Base-by-base conservation (phyloP, 768 basidiomycete species). In the Psilocybe sp. region DNA sequence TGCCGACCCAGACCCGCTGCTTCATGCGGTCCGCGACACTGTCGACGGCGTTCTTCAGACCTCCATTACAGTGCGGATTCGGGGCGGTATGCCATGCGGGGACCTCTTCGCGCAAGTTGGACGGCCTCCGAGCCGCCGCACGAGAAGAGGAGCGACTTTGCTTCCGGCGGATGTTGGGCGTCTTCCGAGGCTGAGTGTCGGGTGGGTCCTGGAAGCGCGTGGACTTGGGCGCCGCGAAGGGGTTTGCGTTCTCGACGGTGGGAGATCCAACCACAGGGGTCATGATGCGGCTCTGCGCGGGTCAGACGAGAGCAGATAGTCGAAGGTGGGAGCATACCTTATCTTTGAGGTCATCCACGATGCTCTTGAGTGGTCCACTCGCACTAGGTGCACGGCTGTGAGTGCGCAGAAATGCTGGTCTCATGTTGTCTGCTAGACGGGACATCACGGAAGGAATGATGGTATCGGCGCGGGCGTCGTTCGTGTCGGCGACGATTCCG, bases 21-120 rank as follows among this genome's bases (percentile, higher is more conserved):
- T 64, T 69, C 42, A 78, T 71, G 41, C 86, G 70, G 10, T 78
- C 74, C 36, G 76, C 74, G 44, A 90, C 80, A 57, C 85, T 86
- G 31, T 82, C 78, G 3, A 94, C 64, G 15, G 91, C 91, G 54
- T 94, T 94, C 61, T 87, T 86, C 44, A 93, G 73, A 9, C 91
- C 91, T 13, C 89, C 89, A 56, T 93, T 93, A 58, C 86, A 83
- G 56, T 87, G 87, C 0, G 81, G 75, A 59, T 90, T 92, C 11
- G 69, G 66, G 46, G 78, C 78, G 52, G 79, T 65, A 45, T 75
- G 72, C 73, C 76, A 79, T 28, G 59, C 74, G 71, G 15, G 60
- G 71, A 14, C 60, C 47, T 47, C 31, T 36, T 45, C 35, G 13
- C 44, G 31, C 13, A 31, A 50, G 20, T 45, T 41, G n/a, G 39